Evolutionary conservation across 2,329 filamentous ascomycete genomes (phyloP).

Genomic region (Lasiodiplodia citricola): DNA sequence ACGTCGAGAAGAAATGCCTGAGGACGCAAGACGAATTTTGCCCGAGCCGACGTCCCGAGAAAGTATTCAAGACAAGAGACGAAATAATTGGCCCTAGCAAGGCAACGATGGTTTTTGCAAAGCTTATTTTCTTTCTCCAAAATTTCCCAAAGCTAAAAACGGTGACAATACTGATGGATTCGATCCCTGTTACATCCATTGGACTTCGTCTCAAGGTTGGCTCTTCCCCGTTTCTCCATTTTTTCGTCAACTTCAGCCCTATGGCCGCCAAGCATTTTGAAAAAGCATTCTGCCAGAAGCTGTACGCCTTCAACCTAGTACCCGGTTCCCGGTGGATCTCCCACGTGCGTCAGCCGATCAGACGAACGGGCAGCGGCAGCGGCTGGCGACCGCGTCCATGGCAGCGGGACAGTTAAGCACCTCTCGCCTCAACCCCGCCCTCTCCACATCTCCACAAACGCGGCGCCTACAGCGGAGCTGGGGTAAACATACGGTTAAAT

Average conservation of each 20-base stretch:
- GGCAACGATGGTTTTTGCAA: neutral
- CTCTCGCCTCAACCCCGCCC: neutral
- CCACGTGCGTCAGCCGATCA: neutral
- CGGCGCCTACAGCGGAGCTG: neutral
- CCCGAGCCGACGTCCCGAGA: neutral
- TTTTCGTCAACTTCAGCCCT: neutral
- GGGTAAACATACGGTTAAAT: neutral
- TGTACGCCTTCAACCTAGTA: neutral
- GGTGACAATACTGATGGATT: neutral
- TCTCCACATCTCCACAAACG: conserved; percentile 8
- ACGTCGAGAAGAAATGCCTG: neutral
- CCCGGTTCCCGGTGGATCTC: conserved; percentile 7
- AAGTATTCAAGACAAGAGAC: neutral
- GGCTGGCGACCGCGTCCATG: neutral
- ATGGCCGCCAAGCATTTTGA: neutral
- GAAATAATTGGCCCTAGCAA: neutral
- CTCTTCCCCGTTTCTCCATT: neutral
- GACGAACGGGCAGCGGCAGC: neutral
- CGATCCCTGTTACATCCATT: neutral
- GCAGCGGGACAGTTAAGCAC: neutral
- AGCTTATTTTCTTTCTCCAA: neutral
- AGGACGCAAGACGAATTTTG: too few species aligned
- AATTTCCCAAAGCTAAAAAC: neutral
- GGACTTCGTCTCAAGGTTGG: neutral
- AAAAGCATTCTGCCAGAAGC: neutral